Evolutionary conservation across 2,329 filamentous ascomycete species (phyloP), one percentile per base, ranked within the genome.

Genomic region (Penicillium sp.): DNA sequence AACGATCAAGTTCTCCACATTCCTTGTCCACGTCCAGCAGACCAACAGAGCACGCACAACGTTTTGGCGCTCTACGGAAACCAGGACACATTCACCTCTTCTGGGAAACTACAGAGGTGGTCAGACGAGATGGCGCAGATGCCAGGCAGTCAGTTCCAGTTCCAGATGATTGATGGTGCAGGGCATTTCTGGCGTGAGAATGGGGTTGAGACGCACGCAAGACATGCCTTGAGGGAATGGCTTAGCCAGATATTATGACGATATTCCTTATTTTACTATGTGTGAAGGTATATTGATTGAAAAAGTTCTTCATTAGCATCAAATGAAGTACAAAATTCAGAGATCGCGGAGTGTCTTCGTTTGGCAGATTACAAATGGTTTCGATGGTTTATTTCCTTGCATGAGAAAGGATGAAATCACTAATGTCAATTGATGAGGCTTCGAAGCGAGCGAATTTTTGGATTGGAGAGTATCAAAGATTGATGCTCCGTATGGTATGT

Each of bases 61-160:
- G 87, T 87, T 0, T 70, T 96, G 32, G 85, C 84, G 0, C 72
- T 96, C 0, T 96, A 86, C 66, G 93, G 92, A 1, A 84, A 87
- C 47, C 78, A 81, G 4, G 92, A 97, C 70, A 74, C 80, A 0
- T 95, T 97, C 60, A 86, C 89, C 1, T 82, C 85, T 1, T 77
- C 77, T 3, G 81, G 79, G 54, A 89, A 84, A 69, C 76, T 92
- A 61, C 79, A 82, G 10, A 74, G 78, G 1, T 96, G 92, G 92
- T 77, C 78, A 9, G 73, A 75, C 38, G 79, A 77, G 55, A 72
- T 92, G 41, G 69, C 72, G 16, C 68, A 70, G 11, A 63, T 61
- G 36, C 67, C 71, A 0, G 71, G 68, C 1, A 83, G 81, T 16
- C 65, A 58, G 46, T 85, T 86, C 53, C 67, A 63, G 5, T 74